Evolutionary conservation across 1,284 basidiomycete species (phyloP).

Genomic region (Pseudozyma sp.): DNA sequence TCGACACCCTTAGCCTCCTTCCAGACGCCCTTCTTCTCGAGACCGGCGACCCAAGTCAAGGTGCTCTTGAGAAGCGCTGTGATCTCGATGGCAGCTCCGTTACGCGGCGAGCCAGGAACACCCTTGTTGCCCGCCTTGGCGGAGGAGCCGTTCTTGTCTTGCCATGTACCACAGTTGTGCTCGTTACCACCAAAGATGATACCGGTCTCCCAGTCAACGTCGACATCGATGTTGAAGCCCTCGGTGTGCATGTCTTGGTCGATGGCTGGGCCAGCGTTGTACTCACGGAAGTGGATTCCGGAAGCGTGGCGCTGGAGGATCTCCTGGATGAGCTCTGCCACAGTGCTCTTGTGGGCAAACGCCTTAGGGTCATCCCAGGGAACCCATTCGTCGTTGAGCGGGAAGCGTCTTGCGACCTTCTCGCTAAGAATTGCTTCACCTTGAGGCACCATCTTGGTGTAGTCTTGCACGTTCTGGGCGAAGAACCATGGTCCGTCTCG

Average conservation of each 20-base stretch:
- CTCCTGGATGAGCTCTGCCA: constrained; percentile 95
- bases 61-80: constrained; percentile 93
- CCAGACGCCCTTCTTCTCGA: constrained; percentile 79
- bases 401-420: constrained; percentile 88
- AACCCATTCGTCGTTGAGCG: constrained; percentile 91
- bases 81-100: constrained; percentile 96
- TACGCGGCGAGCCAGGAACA: constrained; percentile 90
- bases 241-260: constrained; percentile 94
- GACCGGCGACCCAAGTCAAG: constrained; percentile 82
- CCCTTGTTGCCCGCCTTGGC: constrained; percentile 89
- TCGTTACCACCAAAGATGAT: constrained; percentile 87
- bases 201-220: constrained; percentile 94
- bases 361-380: constrained; percentile 87
- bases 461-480: constrained; percentile 97
- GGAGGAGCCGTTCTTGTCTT: constrained; percentile 65
- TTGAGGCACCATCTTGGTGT: constrained; percentile 83
- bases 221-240: constrained; percentile 93
- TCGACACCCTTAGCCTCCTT: constrained; percentile 82
- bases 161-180: constrained; percentile 66
- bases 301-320: constrained; percentile 91
- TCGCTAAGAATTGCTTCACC: constrained; percentile 85
- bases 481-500: constrained; percentile 98
- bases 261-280: constrained; percentile 94
- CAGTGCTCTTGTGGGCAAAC: constrained; percentile 70
- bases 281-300: constrained; percentile 93